Conservation (phyloP, 176 grass and related monocot species). For the Carex scoparia region DNA sequence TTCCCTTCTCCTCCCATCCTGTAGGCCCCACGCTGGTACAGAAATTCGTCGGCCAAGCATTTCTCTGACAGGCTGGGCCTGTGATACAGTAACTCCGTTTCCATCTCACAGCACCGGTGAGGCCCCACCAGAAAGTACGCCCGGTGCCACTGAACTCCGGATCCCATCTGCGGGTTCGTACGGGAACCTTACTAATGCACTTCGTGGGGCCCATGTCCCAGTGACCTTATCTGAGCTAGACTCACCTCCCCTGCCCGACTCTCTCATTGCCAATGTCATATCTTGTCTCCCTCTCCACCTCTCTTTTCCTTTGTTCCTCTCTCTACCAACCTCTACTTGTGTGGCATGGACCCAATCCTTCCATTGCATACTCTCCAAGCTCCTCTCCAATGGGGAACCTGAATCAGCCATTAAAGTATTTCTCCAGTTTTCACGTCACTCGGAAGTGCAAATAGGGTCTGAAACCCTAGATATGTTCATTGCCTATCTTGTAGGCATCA, state of each 20-base stretch:
- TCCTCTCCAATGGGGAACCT: conserved; percentile 31
- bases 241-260: conserved; percentile 36
- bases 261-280: conserved; percentile 47
- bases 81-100: too few species aligned
- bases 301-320: conserved; percentile 38
- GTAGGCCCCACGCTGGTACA: background rate
- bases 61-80: too few species aligned
- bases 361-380: conserved; percentile 51
- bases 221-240: background rate
- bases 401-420: conserved; percentile 41
- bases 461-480: conserved; percentile 54
- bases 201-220: background rate
- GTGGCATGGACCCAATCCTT: conserved; percentile 70
- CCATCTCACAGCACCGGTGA: background rate
- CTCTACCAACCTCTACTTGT: conserved; percentile 41
- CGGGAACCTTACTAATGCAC: too few species aligned
- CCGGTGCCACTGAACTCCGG: background rate
- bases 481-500: conserved; percentile 9
- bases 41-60: too few species aligned
- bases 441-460: conserved; percentile 34
- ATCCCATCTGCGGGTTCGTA: background rate
- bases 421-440: conserved; percentile 26
- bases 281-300: conserved; percentile 23
- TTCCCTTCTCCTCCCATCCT: conserved; percentile 37
- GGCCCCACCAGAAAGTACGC: background rate